These are phyloP conservation scores for Daldinia decipiens DNA, from an alignment of 495 filamentous ascomycete genomes.

Conservation along the genomic window DNA sequence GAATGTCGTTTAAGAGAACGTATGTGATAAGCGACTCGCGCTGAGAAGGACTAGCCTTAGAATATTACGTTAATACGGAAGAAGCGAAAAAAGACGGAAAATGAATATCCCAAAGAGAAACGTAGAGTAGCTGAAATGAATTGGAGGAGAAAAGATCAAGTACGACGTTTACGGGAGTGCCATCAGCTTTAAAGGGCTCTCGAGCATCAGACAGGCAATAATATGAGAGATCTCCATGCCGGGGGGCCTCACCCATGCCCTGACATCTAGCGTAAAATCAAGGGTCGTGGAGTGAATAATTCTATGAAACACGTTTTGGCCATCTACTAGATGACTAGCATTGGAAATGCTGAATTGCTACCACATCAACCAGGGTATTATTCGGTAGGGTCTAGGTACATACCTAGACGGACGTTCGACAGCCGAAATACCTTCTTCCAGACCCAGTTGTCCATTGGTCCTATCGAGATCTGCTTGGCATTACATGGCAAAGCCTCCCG, in stretches of 20 bases:
- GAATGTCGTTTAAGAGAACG: slow-evolving; percentile 44
- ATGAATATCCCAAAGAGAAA: slow-evolving; percentile 42
- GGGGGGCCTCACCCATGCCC: slow-evolving; percentile 37
- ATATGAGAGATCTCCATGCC: slow-evolving; percentile 47
- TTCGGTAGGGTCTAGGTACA: slow-evolving; percentile 10
- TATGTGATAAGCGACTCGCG: slow-evolving; percentile 61
- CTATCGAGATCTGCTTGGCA: slow-evolving; percentile 29
- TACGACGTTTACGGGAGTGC: slow-evolving; percentile 37
- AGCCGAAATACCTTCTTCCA: slow-evolving; percentile 29
- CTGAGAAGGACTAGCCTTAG: slow-evolving; percentile 62
- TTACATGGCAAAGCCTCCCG: slow-evolving; percentile 36
- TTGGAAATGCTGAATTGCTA: slow-evolving; percentile 31
- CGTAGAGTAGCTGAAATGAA: slow-evolving; percentile 26
- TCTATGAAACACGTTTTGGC: slow-evolving; percentile 57
- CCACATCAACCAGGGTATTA: slow-evolving; percentile 26
- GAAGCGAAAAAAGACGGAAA: slow-evolving; percentile 36
- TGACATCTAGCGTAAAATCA: slow-evolving; percentile 32
- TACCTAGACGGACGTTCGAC: slow-evolving; percentile 33
- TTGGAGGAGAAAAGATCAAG: slow-evolving; percentile 43
- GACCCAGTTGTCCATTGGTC: slow-evolving; percentile 9
- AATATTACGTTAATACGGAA: slow-evolving; percentile 51
- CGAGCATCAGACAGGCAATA: slow-evolving; percentile 37
- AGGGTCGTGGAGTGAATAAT: slow-evolving; percentile 34
- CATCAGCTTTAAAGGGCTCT: slow-evolving; percentile 49
- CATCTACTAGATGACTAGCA: slow-evolving; percentile 33